Base-by-base conservation (phyloP, 2,329 filamentous ascomycete species). In the Rutstroemia sp. region DNA sequence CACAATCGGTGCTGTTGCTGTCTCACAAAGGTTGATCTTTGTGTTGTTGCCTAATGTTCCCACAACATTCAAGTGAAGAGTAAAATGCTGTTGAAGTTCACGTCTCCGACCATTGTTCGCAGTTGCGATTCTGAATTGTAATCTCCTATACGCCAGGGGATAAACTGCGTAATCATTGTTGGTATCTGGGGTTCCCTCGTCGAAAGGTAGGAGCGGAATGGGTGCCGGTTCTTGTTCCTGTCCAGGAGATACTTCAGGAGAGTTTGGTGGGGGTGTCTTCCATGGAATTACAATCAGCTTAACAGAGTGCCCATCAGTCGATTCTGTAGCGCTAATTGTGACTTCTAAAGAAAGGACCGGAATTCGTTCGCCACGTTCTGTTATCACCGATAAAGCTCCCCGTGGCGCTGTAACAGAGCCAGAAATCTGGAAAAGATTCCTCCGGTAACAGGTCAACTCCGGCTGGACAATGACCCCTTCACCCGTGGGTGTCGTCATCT, bases 241-340 rank as follows among this genome's bases (percentile, higher is more conserved):
- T 1, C 75, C 75, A 60, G 86, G 82, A 59, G 73, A 78, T 57
- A 84, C 77, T 61, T 87, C 82, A n/a, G 83, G 79, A 3, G 85
- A 83, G 72, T 86, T 89, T 51, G 88, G 89, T 27, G 88, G 89
- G 1, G 91, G 92, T 2, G 92, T 96, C 76, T 97, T 97, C 92
- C 92, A 97, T 1, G 92, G 92, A 58, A 97, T 95, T 7, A 94
- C 94, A 61, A 97, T 96, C 60, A 97, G 85, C 65, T 95, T 92
- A 45, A 96, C 90, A 0, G 88, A 76, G 65, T 96, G 92, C 36
- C 90, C 89, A 70, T 97, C 92, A 16, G 96, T 91, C 1, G 92
- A 96, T 70, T 97, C 92, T 49, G 91, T 95, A 8, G 92, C 92
- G 5, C 90, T 95, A 48, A 97, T 89, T 54, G 87, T 85, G 53